A percentile compares a stretch with the other conserved stretches of the same genome.
Conservation (phyloP, 2,329 filamentous ascomycete genomes). For the Penicillium sp. region DNA sequence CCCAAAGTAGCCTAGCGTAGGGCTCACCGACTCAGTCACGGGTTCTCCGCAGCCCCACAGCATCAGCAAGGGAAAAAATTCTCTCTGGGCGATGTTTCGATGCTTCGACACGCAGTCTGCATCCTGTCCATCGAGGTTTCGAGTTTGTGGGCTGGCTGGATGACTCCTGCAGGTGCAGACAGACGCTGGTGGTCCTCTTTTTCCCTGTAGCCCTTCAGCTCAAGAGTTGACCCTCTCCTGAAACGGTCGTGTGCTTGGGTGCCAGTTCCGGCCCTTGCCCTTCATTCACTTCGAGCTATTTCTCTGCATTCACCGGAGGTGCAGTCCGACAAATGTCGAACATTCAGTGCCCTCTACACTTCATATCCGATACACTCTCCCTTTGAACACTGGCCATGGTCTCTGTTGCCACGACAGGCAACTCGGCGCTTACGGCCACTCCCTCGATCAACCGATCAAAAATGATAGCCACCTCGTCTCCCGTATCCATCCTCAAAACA, state of each 20-base stretch:
- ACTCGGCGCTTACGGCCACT: slow-evolving; percentile 27
- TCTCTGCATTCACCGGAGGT: slow-evolving; percentile 8
- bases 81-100: slow-evolving; percentile 5
- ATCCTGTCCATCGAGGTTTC: slow-evolving; percentile 12
- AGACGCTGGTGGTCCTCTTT: slow-evolving; percentile 11
- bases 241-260: slow-evolving; percentile 27
- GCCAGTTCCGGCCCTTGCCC: slow-evolving; percentile 2
- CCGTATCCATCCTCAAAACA: slow-evolving; percentile 38
- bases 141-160: slow-evolving; percentile 7
- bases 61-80: slow-evolving; percentile 21
- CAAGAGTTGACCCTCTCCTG: slow-evolving; percentile 6
- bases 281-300: slow-evolving; percentile 5
- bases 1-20: slow-evolving; percentile 12
- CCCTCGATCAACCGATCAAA: slow-evolving; percentile 26
- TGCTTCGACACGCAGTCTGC: slow-evolving; percentile 17
- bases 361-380: slow-evolving; percentile 1
- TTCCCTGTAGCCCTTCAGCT: slow-evolving; percentile 13
- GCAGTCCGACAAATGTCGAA: slow-evolving; percentile 24
- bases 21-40: slow-evolving; percentile 23
- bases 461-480: slow-evolving; percentile 34
- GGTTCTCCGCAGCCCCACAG: slow-evolving; percentile 28
- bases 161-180: slow-evolving; percentile 19
- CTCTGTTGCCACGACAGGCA: slow-evolving; percentile 32
- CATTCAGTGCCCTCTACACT: slow-evolving; percentile 9
- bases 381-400: slow-evolving; percentile 30